Evolutionary conservation across 2,329 filamentous ascomycete species (phyloP).

Genomic region (Metarhizium anisopliae): DNA sequence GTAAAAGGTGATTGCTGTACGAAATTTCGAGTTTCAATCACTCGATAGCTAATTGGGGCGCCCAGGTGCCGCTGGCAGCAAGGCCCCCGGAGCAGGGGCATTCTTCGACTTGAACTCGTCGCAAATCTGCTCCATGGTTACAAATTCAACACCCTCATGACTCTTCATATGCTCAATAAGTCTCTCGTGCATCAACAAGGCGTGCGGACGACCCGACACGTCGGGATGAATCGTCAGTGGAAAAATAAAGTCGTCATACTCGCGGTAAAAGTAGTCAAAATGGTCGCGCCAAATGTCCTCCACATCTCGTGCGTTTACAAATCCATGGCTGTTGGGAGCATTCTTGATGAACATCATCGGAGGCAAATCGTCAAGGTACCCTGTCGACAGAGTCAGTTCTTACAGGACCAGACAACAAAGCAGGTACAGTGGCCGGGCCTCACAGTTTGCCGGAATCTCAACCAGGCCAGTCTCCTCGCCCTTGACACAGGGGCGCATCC

Average conservation of each 20-base stretch:
- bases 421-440: neutral
- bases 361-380: conserved; percentile 52
- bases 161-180: conserved; percentile 59
- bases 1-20: too few species aligned
- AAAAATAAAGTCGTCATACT: conserved; percentile 70
- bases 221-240: conserved; percentile 72
- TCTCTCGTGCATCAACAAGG: conserved; percentile 60
- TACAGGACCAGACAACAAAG: neutral
- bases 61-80: conserved; percentile 42
- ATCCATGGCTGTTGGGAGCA: conserved; percentile 56
- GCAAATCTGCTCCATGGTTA: conserved; percentile 62
- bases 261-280: conserved; percentile 66
- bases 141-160: conserved; percentile 53
- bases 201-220: conserved; percentile 62
- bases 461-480: conserved; percentile 53
- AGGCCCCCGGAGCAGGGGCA: conserved; percentile 43
- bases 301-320: conserved; percentile 43
- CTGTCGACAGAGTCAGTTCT: conserved; percentile 22
- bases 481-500: conserved; percentile 56
- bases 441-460: conserved; percentile 47
- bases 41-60: conserved; percentile 9
- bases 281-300: conserved; percentile 59
- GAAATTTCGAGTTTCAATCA: neutral
- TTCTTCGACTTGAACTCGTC: conserved; percentile 66
- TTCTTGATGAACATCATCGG: conserved; percentile 68